A percentile compares a stretch with the other conserved stretches of the same genome.
These are phyloP conservation scores for Monilinia laxa DNA, from an alignment of 2,329 filamentous ascomycete species.

Conservation along the genomic window DNA sequence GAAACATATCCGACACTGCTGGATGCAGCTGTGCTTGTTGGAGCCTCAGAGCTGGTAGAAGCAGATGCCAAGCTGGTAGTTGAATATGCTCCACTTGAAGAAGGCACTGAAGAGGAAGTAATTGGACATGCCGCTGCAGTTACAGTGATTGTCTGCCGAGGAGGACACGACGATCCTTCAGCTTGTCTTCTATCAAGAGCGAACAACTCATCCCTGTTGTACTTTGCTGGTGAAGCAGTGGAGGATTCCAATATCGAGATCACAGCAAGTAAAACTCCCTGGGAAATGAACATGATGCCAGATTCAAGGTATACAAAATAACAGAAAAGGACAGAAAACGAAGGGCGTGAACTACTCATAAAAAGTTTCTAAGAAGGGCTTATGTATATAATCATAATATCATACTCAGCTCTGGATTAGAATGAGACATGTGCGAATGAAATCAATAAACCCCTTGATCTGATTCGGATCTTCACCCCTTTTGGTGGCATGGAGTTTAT, in stretches of 20 bases:
- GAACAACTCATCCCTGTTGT: background rate
- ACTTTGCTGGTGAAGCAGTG: constrained; percentile 5
- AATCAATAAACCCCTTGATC: constrained; percentile 11
- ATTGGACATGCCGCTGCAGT: constrained; percentile 11
- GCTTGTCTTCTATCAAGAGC: constrained; percentile 10
- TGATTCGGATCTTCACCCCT: background rate
- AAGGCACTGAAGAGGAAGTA: background rate
- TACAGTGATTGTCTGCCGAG: constrained; percentile 9
- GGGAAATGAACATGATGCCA: constrained; percentile 6
- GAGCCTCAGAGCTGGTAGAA: background rate
- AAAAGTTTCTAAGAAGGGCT: background rate
- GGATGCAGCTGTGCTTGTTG: background rate
- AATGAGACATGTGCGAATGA: background rate
- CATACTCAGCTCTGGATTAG: background rate
- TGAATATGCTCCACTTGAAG: constrained; percentile 8
- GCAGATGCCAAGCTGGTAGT: constrained; percentile 8
- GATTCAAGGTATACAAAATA: background rate
- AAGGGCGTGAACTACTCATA: background rate
- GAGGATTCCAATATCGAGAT: constrained; percentile 14
- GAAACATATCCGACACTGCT: background rate
- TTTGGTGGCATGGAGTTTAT: background rate
- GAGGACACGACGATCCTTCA: background rate
- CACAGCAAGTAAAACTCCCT: background rate
- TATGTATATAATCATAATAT: background rate
- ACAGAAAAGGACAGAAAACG: background rate